Evolutionary conservation across 495 filamentous ascomycete genomes (phyloP).

Genomic region (Neurospora tetraspora): DNA sequence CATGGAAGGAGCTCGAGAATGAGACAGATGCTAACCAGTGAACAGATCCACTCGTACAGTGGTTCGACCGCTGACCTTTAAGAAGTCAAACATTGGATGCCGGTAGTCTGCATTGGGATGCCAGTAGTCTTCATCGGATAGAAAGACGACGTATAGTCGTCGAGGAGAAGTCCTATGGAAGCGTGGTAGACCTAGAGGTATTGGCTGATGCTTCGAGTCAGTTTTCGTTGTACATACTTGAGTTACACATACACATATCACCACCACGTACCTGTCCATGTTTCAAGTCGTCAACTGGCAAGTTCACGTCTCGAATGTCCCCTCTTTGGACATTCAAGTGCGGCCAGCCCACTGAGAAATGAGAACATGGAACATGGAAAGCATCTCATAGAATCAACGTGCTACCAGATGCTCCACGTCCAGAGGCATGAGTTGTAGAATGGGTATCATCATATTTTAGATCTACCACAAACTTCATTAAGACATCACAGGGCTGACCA

Average conservation of each 20-base stretch:
- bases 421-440: neutral
- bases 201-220: neutral
- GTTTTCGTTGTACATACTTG: neutral
- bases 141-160: neutral
- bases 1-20: neutral
- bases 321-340: neutral
- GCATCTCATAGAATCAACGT: neutral
- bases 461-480: neutral
- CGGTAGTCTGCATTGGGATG: neutral
- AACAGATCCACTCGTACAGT: slow-evolving; percentile 15
- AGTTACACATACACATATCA: neutral
- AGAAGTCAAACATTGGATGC: neutral
- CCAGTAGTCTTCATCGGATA: neutral
- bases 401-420: neutral
- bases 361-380: neutral
- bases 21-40: neutral
- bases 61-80: slow-evolving; percentile 10
- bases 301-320: neutral
- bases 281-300: neutral
- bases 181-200: neutral
- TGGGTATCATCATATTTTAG: neutral
- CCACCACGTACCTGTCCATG: neutral
- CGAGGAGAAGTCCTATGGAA: neutral
- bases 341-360: neutral
- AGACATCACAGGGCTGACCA: neutral